Conservation (phyloP, 2,329 filamentous ascomycete genomes). For the Phaeosphaeriaceae sp. region DNA sequence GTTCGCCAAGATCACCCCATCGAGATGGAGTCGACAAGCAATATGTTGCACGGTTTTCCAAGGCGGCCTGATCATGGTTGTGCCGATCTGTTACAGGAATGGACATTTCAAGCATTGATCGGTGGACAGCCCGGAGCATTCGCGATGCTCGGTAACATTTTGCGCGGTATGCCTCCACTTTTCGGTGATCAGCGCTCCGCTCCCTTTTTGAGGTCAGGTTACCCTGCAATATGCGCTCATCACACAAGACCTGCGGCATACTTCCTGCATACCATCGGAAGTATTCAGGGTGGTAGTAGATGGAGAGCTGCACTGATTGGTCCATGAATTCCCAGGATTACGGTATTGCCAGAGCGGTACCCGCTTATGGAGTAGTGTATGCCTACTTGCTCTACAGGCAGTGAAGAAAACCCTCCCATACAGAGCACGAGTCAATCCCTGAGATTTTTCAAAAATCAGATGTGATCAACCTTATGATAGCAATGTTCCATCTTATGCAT, state of each 20-base stretch:
- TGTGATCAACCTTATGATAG: too few relatives aligned
- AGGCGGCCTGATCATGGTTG: not conserved
- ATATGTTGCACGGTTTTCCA: not conserved
- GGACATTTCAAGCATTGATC: not conserved
- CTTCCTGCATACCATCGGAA: not conserved
- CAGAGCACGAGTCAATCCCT: too few relatives aligned
- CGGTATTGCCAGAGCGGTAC: too few relatives aligned
- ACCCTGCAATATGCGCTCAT: not conserved
- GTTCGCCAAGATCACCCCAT: not conserved
- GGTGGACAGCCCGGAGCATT: not conserved
- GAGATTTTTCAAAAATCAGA: too few relatives aligned
- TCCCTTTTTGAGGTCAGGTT: not conserved
- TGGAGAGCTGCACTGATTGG: too few relatives aligned
- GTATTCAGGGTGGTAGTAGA: too few relatives aligned
- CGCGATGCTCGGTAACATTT: not conserved
- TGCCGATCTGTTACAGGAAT: not conserved
- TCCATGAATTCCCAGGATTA: too few relatives aligned
- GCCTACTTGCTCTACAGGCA: too few relatives aligned
- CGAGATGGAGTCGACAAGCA: not conserved
- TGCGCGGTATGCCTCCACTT: not conserved
- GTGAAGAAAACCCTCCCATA: too few relatives aligned
- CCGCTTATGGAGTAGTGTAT: too few relatives aligned
- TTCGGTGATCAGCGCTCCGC: not conserved
- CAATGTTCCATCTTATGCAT: too few relatives aligned
- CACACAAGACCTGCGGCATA: too few relatives aligned